Conservation (phyloP, 2,329 filamentous ascomycete genomes). For the Amylocarpus encephaloides region DNA sequence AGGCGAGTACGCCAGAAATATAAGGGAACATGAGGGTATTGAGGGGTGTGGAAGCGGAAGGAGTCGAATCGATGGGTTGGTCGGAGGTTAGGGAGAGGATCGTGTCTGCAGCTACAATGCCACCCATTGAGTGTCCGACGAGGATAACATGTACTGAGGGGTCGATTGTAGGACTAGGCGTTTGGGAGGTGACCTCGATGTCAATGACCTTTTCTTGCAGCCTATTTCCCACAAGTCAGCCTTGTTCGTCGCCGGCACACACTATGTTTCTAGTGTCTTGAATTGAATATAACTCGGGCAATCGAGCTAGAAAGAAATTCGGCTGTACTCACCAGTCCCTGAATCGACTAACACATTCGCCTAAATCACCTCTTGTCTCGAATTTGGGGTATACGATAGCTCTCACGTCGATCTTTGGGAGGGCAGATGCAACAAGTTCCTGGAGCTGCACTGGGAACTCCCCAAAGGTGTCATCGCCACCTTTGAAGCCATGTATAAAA, state of each 20-base stretch:
- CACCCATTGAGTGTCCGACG: constrained; percentile 84
- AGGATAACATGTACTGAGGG: constrained; percentile 78
- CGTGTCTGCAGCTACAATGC: constrained; percentile 89
- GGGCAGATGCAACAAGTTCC: constrained; percentile 53
- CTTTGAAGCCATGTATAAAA: constrained; percentile 89
- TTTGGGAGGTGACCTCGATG: constrained; percentile 75
- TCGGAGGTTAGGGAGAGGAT: constrained; percentile 57
- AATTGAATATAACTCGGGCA: too few species aligned
- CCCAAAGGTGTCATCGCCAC: constrained; percentile 72
- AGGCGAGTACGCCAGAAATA: constrained; percentile 82
- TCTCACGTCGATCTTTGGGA: constrained; percentile 63
- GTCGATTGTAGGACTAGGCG: constrained; percentile 77
- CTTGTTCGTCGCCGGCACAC: not conserved
- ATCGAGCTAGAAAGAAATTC: too few species aligned
- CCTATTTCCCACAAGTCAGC: constrained; percentile 40
- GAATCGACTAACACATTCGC: constrained; percentile 64
- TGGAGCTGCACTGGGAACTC: constrained; percentile 68
- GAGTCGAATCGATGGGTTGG: constrained; percentile 19
- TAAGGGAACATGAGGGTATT: constrained; percentile 84
- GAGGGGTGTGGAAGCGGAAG: constrained; percentile 27
- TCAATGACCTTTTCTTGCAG: constrained; percentile 90
- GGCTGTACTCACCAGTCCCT: constrained; percentile 56
- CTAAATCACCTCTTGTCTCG: constrained; percentile 73
- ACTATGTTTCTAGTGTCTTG: not conserved
- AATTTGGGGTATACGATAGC: constrained; percentile 72